Percentiles rank a stretch among this genome's conserved stretches.
These are phyloP conservation scores for Cornus florida DNA, from an alignment of 148 eudicot genomes.

Conservation along the genomic window DNA sequence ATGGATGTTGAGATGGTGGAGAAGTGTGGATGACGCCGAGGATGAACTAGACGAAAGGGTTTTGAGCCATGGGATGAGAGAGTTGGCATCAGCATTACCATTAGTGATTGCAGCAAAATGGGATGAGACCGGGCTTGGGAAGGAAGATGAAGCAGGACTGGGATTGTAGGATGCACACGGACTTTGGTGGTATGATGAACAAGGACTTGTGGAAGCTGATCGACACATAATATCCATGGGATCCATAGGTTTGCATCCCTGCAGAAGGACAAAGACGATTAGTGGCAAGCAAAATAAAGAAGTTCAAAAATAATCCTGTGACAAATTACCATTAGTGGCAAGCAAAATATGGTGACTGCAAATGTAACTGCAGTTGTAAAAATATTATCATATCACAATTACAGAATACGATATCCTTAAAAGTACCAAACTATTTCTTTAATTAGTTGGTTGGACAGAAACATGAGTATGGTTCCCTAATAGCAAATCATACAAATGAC, in stretches of 20 bases:
- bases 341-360: background rate
- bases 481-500: background rate
- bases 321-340: background rate
- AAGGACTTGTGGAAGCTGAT: slow-evolving; percentile 78
- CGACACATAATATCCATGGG: slow-evolving; percentile 62
- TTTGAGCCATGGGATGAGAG: slow-evolving; percentile 96
- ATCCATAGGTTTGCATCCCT: slow-evolving; percentile 89
- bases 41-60: slow-evolving; percentile 77
- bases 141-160: slow-evolving; percentile 81
- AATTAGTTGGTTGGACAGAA: background rate
- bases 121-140: slow-evolving; percentile 74
- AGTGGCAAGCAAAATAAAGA: slow-evolving; percentile 12
- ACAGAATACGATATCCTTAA: background rate
- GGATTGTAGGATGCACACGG: slow-evolving; percentile 88
- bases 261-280: slow-evolving; percentile 10
- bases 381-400: background rate
- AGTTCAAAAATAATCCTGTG: background rate
- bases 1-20: slow-evolving; percentile 61
- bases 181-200: slow-evolving; percentile 85
- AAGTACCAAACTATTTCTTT: background rate
- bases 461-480: no score
- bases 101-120: slow-evolving; percentile 38
- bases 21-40: slow-evolving; percentile 62
- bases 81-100: slow-evolving; percentile 61
- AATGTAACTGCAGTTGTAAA: background rate